Percentiles rank a stretch among this genome's conserved stretches.
Conservation (phyloP, 116 monocot species). For the Cymodocea nodosa region DNA sequence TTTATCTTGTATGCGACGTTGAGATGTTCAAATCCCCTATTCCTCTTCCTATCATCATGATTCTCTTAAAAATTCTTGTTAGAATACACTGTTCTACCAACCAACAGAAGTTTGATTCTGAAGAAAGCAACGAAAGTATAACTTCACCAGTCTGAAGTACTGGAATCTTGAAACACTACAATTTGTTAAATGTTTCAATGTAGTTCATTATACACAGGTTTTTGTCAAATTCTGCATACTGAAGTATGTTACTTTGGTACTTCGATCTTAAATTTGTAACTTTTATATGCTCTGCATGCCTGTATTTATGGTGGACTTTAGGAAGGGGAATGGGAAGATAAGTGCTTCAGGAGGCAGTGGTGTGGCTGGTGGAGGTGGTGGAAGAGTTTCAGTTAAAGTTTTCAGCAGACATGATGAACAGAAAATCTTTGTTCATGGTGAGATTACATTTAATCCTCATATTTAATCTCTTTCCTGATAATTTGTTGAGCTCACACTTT, state of each 20-base stretch:
- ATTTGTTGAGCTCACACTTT: no score
- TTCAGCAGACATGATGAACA: constrained; percentile 87
- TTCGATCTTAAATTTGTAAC: background rate
- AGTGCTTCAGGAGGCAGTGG: constrained; percentile 93
- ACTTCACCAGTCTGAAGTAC: no score
- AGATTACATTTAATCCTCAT: background rate
- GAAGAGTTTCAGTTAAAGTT: constrained; percentile 74
- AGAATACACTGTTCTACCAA: background rate
- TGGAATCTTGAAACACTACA: no score
- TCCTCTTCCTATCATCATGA: background rate
- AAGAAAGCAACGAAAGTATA: no score
- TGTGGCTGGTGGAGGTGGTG: constrained; percentile 90
- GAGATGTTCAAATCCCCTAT: no score
- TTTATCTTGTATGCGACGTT: no score
- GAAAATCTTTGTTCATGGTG: constrained; percentile 72
- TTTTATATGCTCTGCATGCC: background rate
- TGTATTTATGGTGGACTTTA: constrained; percentile 10
- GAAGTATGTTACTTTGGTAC: no score
- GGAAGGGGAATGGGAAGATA: constrained; percentile 82
- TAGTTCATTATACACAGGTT: no score
- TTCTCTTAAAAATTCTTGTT: background rate
- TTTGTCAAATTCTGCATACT: no score
- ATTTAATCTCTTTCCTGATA: no score
- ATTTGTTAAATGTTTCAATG: no score
- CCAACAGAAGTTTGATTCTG: background rate